phyloP scores from a whole-genome alignment of 1,139 yeast species.

The Magnusiomyces sp. region DNA sequence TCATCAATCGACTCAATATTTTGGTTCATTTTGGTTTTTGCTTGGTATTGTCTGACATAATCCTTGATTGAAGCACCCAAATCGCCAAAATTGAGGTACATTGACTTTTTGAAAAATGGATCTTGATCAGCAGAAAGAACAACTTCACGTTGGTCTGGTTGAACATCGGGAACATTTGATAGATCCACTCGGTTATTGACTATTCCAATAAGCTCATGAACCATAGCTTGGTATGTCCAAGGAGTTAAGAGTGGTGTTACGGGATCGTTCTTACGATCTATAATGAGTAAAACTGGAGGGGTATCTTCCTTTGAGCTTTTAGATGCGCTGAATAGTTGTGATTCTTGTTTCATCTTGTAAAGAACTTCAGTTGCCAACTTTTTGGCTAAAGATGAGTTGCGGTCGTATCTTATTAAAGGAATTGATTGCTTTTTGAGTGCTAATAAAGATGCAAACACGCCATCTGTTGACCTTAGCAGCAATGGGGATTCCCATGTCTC shows the following conservation, averaged over 20 bases:
- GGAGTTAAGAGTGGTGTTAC: conserved; percentile 86
- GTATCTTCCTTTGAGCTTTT: conserved; percentile 42
- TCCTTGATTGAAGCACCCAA: conserved; percentile 80
- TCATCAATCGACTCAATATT: conserved; percentile 74
- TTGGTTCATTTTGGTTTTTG: conserved; percentile 65
- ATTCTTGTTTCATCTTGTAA: conserved; percentile 31
- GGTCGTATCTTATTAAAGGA: conserved; percentile 72
- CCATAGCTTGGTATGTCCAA: conserved; percentile 98
- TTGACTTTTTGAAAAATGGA: conserved; percentile 64
- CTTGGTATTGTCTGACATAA: conserved; percentile 75
- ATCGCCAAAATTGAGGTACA: conserved; percentile 91
- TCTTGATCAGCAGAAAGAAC: conserved; percentile 65
- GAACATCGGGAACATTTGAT: conserved; percentile 38
- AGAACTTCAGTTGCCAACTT: conserved; percentile 61
- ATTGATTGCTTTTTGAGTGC: conserved; percentile 54
- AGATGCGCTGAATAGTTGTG: conserved; percentile 41
- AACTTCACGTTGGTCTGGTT: conserved; percentile 47
- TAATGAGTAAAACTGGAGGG: conserved; percentile 65
- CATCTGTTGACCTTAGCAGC: conserved; percentile 43
- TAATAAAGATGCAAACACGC: conserved; percentile 56
- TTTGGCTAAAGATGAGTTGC: conserved; percentile 51
- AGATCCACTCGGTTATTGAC: conserved; percentile 71
- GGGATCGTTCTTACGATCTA: conserved; percentile 86
- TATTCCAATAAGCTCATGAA: conserved; percentile 82
- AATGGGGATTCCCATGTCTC: conserved; percentile 42